Evolutionary conservation across 306 rosid genomes (phyloP).

Genomic region (Vachellia collinsii): DNA sequence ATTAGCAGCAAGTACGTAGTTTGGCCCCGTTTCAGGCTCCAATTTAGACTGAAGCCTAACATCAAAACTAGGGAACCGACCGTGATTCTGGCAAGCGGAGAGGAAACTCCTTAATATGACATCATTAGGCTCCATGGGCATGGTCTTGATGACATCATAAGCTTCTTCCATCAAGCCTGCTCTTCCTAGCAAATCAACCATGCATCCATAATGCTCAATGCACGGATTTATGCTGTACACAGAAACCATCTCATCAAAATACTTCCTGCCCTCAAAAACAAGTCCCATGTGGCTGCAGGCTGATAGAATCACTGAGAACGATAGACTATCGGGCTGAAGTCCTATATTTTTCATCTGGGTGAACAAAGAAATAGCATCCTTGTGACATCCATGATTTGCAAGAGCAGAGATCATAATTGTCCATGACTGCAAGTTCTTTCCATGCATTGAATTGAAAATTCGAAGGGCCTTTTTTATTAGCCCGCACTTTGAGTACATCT

Average conservation of each 20-base stretch:
- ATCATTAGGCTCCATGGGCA: constrained; percentile 60
- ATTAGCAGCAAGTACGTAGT: constrained; percentile 59
- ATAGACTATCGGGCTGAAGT: constrained; percentile 51
- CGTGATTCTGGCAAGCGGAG: constrained; percentile 58
- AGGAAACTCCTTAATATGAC: constrained; percentile 64
- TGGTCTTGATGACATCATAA: constrained; percentile 51
- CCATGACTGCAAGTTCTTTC: constrained; percentile 62
- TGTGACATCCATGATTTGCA: constrained; percentile 52
- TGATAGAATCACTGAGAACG: constrained; percentile 59
- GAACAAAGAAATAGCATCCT: constrained; percentile 52
- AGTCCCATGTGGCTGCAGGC: constrained; percentile 79
- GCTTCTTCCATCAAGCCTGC: constrained; percentile 64
- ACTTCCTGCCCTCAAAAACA: constrained; percentile 51
- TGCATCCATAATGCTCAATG: constrained; percentile 70
- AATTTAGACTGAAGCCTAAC: constrained; percentile 48
- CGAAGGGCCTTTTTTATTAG: constrained; percentile 42
- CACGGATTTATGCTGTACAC: constrained; percentile 54
- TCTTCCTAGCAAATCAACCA: constrained; percentile 71
- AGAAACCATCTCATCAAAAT: constrained; percentile 61
- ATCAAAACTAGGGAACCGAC: constrained; percentile 48
- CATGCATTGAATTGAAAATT: constrained; percentile 51
- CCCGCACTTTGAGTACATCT: constrained; percentile 68
- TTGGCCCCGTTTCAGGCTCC: constrained; percentile 62
- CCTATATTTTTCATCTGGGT: constrained; percentile 52
- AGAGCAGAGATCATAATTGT: constrained; percentile 74